These are phyloP conservation scores for Hyaloscypha hepaticicola DNA, from an alignment of 495 filamentous ascomycete species.

Conservation along the genomic window DNA sequence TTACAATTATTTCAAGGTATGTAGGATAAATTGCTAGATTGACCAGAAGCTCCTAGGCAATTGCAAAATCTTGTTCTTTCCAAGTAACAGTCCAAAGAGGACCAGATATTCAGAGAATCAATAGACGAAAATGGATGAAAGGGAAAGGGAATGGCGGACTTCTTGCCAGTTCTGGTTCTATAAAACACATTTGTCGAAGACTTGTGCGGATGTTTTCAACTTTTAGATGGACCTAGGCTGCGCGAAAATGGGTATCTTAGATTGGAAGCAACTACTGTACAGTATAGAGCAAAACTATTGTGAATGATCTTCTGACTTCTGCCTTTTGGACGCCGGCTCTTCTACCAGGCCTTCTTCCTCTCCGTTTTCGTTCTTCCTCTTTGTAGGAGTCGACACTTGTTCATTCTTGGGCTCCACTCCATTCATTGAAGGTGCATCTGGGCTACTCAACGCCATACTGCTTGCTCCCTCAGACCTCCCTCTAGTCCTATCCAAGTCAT, in stretches of 20 bases:
- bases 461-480: constrained; percentile 13
- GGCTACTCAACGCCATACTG: not conserved
- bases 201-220: not conserved
- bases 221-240: not conserved
- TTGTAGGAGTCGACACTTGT: not conserved
- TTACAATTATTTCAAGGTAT: no score
- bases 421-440: constrained; percentile 1
- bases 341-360: not conserved
- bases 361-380: constrained; percentile 3
- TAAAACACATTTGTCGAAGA: not conserved
- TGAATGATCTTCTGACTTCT: not conserved
- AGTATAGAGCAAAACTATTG: constrained; percentile 1
- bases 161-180: no score
- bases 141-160: no score
- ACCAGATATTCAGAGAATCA: no score
- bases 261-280: not conserved
- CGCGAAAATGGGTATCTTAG: not conserved
- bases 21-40: no score
- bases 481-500: constrained; percentile 27
- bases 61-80: no score
- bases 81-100: no score
- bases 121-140: no score
- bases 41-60: no score
- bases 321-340: not conserved
- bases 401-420: not conserved